Conservation (phyloP, 768 basidiomycete genomes). For the Mrakia frigida region DNA sequence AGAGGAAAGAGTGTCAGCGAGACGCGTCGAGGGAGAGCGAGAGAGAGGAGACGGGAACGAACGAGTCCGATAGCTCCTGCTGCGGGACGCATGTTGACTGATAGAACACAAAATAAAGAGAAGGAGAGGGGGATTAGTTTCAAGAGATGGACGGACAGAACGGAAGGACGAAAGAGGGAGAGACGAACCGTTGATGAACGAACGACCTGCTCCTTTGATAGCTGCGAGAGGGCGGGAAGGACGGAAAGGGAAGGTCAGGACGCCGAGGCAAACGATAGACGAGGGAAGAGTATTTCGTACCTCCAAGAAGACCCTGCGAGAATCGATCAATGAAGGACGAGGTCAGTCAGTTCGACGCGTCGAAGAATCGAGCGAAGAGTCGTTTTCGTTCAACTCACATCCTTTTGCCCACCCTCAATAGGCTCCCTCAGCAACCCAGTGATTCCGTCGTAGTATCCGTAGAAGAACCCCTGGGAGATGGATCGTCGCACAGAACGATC, state of each 20-base stretch:
- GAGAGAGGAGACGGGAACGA: neutral
- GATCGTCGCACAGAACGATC: too few relatives aligned
- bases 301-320: neutral
- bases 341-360: neutral
- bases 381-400: slow-evolving; percentile 34
- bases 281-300: neutral
- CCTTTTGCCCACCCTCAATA: slow-evolving; percentile 45
- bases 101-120: neutral
- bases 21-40: neutral
- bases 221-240: slow-evolving; percentile 24
- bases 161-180: neutral
- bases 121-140: neutral
- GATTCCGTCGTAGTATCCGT: slow-evolving; percentile 47
- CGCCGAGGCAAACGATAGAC: neutral
- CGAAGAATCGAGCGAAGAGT: too few relatives aligned
- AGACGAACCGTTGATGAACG: slow-evolving; percentile 39
- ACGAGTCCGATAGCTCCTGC: slow-evolving; percentile 33
- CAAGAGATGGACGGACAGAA: neutral
- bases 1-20: slow-evolving; percentile 38
- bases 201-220: slow-evolving; percentile 45
- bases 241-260: too few relatives aligned
- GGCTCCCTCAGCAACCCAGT: slow-evolving; percentile 48
- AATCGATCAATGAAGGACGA: neutral
- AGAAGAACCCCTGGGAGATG: slow-evolving; percentile 38
- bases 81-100: slow-evolving; percentile 43